A percentile compares a stretch with the other conserved stretches of the same genome.
Evolutionary conservation across 139 green algal species (phyloP).

Genomic region (Pleodorina starrii): DNA sequence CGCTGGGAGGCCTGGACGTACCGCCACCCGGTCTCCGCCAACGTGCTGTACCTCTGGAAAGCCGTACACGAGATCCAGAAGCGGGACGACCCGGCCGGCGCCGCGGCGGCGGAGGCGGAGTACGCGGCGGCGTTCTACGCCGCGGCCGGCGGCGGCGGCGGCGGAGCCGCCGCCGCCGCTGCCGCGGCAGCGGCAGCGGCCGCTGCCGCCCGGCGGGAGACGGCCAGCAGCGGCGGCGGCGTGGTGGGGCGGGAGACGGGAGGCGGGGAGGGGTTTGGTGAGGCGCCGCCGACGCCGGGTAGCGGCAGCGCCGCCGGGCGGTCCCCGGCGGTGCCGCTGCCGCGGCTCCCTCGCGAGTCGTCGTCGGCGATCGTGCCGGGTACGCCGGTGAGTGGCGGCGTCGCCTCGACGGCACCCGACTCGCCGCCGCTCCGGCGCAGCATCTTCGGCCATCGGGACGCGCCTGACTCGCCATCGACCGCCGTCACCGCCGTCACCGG

Average conservation of each 20-base stretch:
- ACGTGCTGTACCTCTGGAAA: slow-evolving; percentile 10
- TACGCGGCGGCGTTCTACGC: background rate
- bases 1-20: slow-evolving; percentile 29
- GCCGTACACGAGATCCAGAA: background rate
- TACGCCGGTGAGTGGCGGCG: background rate
- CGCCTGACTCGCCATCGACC: background rate
- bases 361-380: background rate
- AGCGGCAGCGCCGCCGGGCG: background rate
- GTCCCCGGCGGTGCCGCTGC: background rate
- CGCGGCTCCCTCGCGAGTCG: slow-evolving; percentile 1
- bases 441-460: background rate
- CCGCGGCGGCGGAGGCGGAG: background rate
- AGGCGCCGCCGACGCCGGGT: background rate
- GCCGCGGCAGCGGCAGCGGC: background rate
- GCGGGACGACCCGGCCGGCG: background rate
- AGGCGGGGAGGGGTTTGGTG: too few species aligned
- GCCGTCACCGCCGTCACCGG: background rate
- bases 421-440: background rate
- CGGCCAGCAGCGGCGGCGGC: background rate
- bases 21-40: slow-evolving; percentile 18
- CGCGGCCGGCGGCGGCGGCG: background rate
- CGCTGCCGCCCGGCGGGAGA: background rate
- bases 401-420: background rate
- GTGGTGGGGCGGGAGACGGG: background rate
- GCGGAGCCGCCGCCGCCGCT: background rate